Evolutionary conservation across 139 green algal species (phyloP), one percentile per base, ranked within the genome.

Genomic region (Chlorella sp.): DNA sequence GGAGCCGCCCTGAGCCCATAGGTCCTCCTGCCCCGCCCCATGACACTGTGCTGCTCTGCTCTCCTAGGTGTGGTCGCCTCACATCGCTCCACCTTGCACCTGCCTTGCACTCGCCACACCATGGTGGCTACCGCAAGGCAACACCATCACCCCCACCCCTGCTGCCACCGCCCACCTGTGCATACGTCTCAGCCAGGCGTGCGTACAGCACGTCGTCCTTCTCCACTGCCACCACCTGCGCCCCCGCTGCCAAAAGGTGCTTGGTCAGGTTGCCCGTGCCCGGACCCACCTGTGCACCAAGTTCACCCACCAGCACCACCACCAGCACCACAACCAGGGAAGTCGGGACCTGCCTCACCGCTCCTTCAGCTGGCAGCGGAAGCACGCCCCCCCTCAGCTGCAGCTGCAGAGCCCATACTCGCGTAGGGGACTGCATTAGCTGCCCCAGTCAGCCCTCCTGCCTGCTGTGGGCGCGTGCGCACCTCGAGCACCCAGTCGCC

Each of bases 401-500:
- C n/a, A n/a, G n/a, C n/a, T n/a, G n/a, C n/a, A n/a, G n/a, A n/a
- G n/a, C n/a, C n/a, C n/a, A n/a, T n/a, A n/a, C n/a, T n/a, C n/a
- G n/a, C n/a, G n/a, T n/a, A n/a, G n/a, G n/a, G n/a, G n/a, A n/a
- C n/a, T n/a, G n/a, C n/a, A n/a, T n/a, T n/a, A n/a, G n/a, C n/a
- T n/a, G n/a, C n/a, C n/a, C n/a, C n/a, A n/a, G n/a, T n/a, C n/a
- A n/a, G n/a, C n/a, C n/a, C n/a, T n/a, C n/a, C n/a, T n/a, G n/a
- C n/a, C n/a, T n/a, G n/a, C 59, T 33, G 59, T 34, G 22, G 64
- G n/a, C 64, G 42, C 17, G 64, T 49, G 10, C 70, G 27, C 33
- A 97, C 88, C 82, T 98, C 94, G 20, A 98, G 74, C 55, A 98
- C 91, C 14, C 80, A 29, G 70, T 97, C 93, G 2, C 80, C 88